Conservation (phyloP, 805 yeast genomes). For the Saccharomycopsis vini region DNA sequence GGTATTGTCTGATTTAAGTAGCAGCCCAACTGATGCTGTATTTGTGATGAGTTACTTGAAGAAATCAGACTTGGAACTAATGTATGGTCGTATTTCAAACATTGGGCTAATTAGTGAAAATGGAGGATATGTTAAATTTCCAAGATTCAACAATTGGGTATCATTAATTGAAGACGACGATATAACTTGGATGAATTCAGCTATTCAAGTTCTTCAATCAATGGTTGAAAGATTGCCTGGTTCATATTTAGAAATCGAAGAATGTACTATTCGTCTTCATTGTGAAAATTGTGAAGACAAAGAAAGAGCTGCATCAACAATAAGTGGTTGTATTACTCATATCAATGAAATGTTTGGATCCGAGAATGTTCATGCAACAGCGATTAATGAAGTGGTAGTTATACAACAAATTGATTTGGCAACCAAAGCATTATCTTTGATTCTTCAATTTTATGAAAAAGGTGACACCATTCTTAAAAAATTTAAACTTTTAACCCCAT, state of each 20-base stretch:
- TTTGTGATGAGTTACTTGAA: constrained; percentile 63
- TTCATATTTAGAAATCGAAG: constrained; percentile 60
- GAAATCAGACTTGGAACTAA: constrained; percentile 53
- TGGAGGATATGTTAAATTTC: constrained; percentile 68
- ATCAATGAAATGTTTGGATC: constrained; percentile 66
- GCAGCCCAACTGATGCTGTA: constrained; percentile 54
- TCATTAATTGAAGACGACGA: constrained; percentile 48
- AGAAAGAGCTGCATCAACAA: constrained; percentile 55
- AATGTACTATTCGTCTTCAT: constrained; percentile 67
- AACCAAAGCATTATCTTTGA: constrained; percentile 45
- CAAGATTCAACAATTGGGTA: constrained; percentile 40
- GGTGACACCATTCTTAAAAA: constrained; percentile 19
- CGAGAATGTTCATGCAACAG: constrained; percentile 66
- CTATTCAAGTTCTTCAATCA: constrained; percentile 45
- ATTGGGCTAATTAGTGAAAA: constrained; percentile 85
- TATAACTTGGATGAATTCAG: constrained; percentile 51
- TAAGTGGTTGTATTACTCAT: constrained; percentile 82
- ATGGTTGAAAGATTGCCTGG: constrained; percentile 76
- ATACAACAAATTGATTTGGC: constrained; percentile 60
- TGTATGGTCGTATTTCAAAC: constrained; percentile 56
- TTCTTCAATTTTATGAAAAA: constrained; percentile 33
- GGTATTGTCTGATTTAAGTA: constrained; percentile 49
- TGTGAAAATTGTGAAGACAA: constrained; percentile 57
- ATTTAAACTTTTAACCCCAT: constrained; percentile 24
- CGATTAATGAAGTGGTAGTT: constrained; percentile 58